Evolutionary conservation across 495 filamentous ascomycete genomes (phyloP).

Genomic region (Hyaloscypha bicolor): DNA sequence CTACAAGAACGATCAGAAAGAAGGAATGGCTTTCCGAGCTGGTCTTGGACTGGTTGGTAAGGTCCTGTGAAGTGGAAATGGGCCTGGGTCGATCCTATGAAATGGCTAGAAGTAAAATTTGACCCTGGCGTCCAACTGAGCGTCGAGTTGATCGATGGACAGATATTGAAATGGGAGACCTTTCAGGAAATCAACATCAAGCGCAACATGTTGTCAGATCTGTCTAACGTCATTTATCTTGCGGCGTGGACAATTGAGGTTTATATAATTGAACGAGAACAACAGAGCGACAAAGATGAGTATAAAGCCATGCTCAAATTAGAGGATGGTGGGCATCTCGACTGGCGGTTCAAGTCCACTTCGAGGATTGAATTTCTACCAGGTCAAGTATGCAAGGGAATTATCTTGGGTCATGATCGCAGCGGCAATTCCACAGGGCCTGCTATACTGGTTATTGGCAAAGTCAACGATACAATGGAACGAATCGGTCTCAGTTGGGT

Average conservation of each 20-base stretch:
- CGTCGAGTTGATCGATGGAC: constrained; percentile 13
- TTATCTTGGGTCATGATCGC: constrained; percentile 7
- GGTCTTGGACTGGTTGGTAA: constrained; percentile 22
- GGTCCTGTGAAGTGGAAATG: constrained; percentile 5
- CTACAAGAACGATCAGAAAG: constrained; percentile 13
- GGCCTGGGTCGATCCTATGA: not conserved
- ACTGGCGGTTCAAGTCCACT: constrained; percentile 11
- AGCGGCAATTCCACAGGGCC: not conserved
- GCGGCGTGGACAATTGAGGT: constrained; percentile 7
- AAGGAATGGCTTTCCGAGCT: constrained; percentile 15
- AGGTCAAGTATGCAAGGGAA: constrained; percentile 8
- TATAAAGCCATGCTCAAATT: constrained; percentile 10
- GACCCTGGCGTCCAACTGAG: constrained; percentile 13
- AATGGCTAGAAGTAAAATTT: constrained; percentile 5
- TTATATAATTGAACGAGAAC: constrained; percentile 9
- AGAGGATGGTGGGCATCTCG: constrained; percentile 9
- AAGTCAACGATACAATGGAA: constrained; percentile 11
- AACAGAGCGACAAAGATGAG: constrained; percentile 8
- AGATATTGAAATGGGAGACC: constrained; percentile 16
- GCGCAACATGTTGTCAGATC: constrained; percentile 4
- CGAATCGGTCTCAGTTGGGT: constrained; percentile 14
- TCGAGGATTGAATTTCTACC: constrained; percentile 10
- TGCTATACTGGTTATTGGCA: constrained; percentile 18
- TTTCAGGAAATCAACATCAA: constrained; percentile 14
- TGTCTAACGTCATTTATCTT: constrained; percentile 13